phyloP scores from a whole-genome alignment of 306 rosid species.

The Corylus heterophylla region DNA sequence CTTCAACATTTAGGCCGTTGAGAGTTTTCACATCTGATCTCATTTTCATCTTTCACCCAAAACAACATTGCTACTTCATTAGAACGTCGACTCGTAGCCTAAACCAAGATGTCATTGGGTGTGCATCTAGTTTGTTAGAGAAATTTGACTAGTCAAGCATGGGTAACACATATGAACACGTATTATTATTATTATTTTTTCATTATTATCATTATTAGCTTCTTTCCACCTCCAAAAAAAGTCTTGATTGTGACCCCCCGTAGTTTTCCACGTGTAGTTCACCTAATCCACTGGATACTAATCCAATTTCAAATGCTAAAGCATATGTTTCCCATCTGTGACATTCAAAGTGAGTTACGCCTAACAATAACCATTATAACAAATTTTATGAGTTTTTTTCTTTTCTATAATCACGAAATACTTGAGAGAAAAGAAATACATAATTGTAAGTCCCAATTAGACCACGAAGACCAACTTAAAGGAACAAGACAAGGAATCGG shows the following conservation, averaged over 20 bases:
- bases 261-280: constrained; percentile 51
- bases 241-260: constrained; percentile 34
- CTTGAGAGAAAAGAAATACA: not conserved
- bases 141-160: constrained; percentile 20
- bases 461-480: too few relatives aligned
- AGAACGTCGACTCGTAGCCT: not conserved
- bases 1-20: not conserved
- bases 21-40: not conserved
- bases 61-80: too few relatives aligned
- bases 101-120: constrained; percentile 18
- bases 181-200: not conserved
- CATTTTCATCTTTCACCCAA: not conserved
- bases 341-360: constrained; percentile 33
- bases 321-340: constrained; percentile 18
- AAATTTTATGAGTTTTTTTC: not conserved
- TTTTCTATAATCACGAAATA: not conserved
- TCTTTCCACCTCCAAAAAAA: constrained; percentile 16
- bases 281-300: constrained; percentile 37
- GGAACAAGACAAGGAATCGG: too few relatives aligned
- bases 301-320: constrained; percentile 30
- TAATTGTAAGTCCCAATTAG: too few relatives aligned
- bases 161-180: not conserved
- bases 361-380: constrained; percentile 22
- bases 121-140: constrained; percentile 13
- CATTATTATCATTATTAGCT: not conserved